Conservation (phyloP, 2,329 filamentous ascomycete genomes). For the Ustulina deusta region DNA sequence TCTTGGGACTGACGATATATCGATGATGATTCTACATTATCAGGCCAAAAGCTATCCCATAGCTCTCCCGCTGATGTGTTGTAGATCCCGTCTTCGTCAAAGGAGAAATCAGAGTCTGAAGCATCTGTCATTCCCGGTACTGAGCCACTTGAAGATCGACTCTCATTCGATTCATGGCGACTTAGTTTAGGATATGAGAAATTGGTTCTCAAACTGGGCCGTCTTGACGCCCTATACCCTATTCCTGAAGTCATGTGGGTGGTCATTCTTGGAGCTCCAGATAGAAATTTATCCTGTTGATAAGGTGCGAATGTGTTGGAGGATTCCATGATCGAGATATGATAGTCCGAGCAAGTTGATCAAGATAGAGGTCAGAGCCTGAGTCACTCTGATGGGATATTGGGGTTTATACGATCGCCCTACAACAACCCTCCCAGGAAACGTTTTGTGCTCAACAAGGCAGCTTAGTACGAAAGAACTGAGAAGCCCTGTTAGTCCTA, state of each 20-base stretch:
- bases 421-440: slow-evolving; percentile 7
- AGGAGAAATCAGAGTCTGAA: slow-evolving; percentile 63
- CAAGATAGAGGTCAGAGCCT: slow-evolving; percentile 37
- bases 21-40: slow-evolving; percentile 26
- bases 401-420: slow-evolving; percentile 46
- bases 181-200: slow-evolving; percentile 52
- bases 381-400: slow-evolving; percentile 45
- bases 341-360: slow-evolving; percentile 35
- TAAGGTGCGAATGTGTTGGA: slow-evolving; percentile 37
- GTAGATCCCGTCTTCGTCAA: slow-evolving; percentile 64
- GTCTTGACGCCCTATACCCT: slow-evolving; percentile 36
- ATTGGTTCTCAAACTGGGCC: slow-evolving; percentile 47
- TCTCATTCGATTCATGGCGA: slow-evolving; percentile 48
- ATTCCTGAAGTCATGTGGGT: slow-evolving; percentile 35
- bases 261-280: slow-evolving; percentile 20
- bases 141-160: slow-evolving; percentile 60
- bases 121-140: slow-evolving; percentile 64
- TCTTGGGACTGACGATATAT: slow-evolving; percentile 31
- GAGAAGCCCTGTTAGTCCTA: slow-evolving; percentile 30
- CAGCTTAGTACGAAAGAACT: slow-evolving; percentile 33
- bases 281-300: slow-evolving; percentile 29
- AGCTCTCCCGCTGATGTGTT: slow-evolving; percentile 59
- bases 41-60: slow-evolving; percentile 65
- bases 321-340: slow-evolving; percentile 44
- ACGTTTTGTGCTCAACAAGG: slow-evolving; percentile 39